Evolutionary conservation across 2,329 filamentous ascomycete species (phyloP).

Genomic region (Nothopassalora personata): DNA sequence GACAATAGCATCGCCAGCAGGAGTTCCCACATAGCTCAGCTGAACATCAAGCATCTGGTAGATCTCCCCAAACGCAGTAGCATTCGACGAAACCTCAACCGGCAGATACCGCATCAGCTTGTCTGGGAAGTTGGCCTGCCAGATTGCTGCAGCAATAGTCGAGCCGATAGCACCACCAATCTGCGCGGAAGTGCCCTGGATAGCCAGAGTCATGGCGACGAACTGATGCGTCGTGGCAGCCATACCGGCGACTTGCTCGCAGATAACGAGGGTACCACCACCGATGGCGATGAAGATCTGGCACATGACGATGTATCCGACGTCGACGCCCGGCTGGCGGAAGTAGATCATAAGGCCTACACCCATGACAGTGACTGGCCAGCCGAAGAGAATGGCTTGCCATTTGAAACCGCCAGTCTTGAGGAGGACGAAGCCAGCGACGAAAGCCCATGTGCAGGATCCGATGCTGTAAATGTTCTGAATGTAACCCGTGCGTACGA

Average conservation of each 20-base stretch:
- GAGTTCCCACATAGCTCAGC: neutral
- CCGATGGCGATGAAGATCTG: constrained; percentile 57
- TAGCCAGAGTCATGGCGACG: constrained; percentile 24
- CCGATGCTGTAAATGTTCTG: constrained; percentile 30
- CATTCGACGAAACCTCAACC: neutral
- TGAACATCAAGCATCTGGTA: neutral
- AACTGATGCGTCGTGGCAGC: constrained; percentile 38
- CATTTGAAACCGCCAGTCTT: constrained; percentile 47
- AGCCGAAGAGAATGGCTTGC: constrained; percentile 31
- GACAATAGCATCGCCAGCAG: neutral
- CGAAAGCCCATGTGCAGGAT: constrained; percentile 39
- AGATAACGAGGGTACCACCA: constrained; percentile 54
- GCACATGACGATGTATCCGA: constrained; percentile 49
- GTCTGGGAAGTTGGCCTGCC: constrained; percentile 22
- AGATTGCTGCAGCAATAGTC: constrained; percentile 23
- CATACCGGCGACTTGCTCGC: constrained; percentile 56
- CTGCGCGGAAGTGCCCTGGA: constrained; percentile 19
- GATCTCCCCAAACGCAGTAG: neutral
- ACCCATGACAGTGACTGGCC: constrained; percentile 30
- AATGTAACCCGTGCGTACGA: constrained; percentile 21
- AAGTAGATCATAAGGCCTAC: constrained; percentile 29
- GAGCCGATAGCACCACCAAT: constrained; percentile 52
- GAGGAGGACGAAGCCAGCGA: constrained; percentile 43
- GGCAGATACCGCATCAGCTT: constrained; percentile 17
- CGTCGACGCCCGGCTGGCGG: constrained; percentile 33